Evolutionary conservation across 2,329 filamentous ascomycete species (phyloP).

Genomic region (Trichophyton mentagrophytes): DNA sequence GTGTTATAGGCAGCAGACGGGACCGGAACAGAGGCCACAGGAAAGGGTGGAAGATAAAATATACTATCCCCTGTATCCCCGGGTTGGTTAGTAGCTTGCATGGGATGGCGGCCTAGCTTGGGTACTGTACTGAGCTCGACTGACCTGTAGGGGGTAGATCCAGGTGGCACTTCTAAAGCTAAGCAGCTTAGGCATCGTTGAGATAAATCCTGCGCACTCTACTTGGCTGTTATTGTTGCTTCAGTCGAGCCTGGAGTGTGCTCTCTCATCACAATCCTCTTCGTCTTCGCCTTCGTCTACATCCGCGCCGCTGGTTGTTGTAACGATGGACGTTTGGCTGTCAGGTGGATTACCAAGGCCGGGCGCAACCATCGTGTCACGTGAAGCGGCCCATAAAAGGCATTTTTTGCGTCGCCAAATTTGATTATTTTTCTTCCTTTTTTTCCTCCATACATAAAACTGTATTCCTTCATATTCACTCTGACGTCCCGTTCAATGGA

Average conservation of each 20-base stretch:
- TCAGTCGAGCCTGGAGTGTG: not conserved
- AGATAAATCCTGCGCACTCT: not conserved
- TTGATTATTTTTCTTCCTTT: conserved; percentile 20
- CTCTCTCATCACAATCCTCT: not conserved
- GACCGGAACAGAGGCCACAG: conserved; percentile 70
- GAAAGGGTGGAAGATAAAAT: conserved; percentile 63
- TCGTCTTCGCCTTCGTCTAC: not conserved
- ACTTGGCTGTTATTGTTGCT: not conserved
- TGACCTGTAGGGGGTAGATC: conserved; percentile 38
- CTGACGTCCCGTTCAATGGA: conserved; percentile 28
- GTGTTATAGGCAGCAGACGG: conserved; percentile 63
- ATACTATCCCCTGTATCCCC: conserved; percentile 57
- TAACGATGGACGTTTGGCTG: not conserved
- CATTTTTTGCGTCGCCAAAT: conserved; percentile 15
- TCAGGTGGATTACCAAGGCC: not conserved
- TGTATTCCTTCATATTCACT: conserved; percentile 37
- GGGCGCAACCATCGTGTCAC: conserved; percentile 3
- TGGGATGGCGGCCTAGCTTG: not conserved
- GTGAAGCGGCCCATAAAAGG: conserved; percentile 15
- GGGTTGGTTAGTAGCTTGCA: not conserved
- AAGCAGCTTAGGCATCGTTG: conserved; percentile 2
- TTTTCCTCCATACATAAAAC: conserved; percentile 29
- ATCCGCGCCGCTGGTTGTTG: not conserved
- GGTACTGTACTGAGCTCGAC: conserved; percentile 10
- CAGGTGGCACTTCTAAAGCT: conserved; percentile 28